Base-by-base conservation (phyloP, 2,329 filamentous ascomycete species). In the Ophiostoma novo-ulmi region DNA sequence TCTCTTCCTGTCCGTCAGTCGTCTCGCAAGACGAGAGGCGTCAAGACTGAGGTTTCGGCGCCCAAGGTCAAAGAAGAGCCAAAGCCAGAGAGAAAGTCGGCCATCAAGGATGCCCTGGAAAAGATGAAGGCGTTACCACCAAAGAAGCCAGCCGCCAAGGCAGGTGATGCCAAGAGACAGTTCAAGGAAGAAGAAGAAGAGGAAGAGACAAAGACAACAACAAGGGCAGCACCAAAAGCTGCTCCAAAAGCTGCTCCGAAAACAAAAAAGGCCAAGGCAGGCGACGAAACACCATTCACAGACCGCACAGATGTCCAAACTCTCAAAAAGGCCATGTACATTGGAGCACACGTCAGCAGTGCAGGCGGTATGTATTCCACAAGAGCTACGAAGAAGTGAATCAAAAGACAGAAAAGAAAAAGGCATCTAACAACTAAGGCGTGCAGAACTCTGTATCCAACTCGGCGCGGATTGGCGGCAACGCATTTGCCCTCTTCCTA, bases 401-500 rank as follows among this genome's bases (percentile, higher is more conserved):
- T 5, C 55, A 13, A 61, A 22, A 22, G 55, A 20, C 26, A 36
- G 14, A 17, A 14, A 17, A 17, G 26, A 26, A 63, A 55, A 31
- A 31, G 31, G 31, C 31, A 3, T 31, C 75, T 94, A 92, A 58
- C 52, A 26, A n/a, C 44, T 3, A 11, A 61, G 58, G 94, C 69
- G 91, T 98, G 0, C 93, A 97, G 71, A 97, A 98, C 79, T 86
- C 94, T 0, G 85, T 98, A 71, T 82, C 85, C 31, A 97, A 97
- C 75, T 87, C 91, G 64, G 78, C 89, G 1, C 86, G 93, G 68
- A 93, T 97, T 74, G 94, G 94, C 69, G 94, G 91, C 73, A 99
- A 98, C 78, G 88, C 94, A 11, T 97, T 98, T 75, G 95, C 95
- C 4, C 84, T 98, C 26, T 99, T 99, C 81, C 85, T 99, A 75